These are phyloP conservation scores for Solanum rostratum DNA, from an alignment of 257 asterid species.

Conservation along the genomic window DNA sequence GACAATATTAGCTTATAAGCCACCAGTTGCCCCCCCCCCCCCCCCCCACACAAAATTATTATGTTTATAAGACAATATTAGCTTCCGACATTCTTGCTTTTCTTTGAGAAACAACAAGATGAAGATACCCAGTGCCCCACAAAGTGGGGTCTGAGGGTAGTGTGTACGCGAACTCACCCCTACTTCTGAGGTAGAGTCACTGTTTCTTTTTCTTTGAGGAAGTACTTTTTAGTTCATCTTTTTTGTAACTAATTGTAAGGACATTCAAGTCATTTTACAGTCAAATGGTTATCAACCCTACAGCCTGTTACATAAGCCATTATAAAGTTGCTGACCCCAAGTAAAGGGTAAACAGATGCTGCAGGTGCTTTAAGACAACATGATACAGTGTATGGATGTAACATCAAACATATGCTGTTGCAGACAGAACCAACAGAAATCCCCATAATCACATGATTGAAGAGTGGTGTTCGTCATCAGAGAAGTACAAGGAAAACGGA, in stretches of 20 bases:
- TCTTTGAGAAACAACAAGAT: neutral
- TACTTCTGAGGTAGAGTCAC: neutral
- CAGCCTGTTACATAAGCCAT: neutral
- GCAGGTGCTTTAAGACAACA: neutral
- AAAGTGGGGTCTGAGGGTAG: neutral
- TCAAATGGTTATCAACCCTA: neutral
- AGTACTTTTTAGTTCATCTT: neutral
- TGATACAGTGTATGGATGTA: neutral
- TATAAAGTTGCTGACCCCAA: neutral
- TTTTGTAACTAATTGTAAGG: neutral
- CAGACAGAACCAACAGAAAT: neutral
- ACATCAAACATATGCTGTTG: neutral
- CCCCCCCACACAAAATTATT: no score
- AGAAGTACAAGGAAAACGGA: neutral
- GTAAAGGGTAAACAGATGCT: neutral
- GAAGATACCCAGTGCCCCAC: neutral
- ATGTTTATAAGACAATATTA: neutral
- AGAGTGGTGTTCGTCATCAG: neutral
- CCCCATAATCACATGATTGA: neutral
- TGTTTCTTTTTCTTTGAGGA: neutral
- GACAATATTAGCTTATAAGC: neutral
- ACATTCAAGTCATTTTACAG: neutral
- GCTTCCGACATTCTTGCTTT: neutral
- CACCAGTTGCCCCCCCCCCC: no score
- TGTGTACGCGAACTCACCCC: neutral